Evolutionary conservation across 2,329 filamentous ascomycete genomes (phyloP).

Genomic region (Aspergillus sp.): DNA sequence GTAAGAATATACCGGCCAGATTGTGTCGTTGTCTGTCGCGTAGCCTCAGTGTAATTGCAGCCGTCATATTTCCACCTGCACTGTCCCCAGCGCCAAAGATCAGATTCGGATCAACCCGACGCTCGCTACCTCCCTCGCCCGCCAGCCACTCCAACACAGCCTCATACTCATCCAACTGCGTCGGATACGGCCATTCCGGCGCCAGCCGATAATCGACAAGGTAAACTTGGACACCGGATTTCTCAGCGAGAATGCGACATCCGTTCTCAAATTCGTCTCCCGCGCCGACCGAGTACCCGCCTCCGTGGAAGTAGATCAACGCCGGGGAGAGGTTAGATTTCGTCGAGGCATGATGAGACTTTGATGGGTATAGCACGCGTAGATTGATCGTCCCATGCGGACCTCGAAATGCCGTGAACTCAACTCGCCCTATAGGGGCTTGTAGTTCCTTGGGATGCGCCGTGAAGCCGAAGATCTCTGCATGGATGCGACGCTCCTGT

Average conservation of each 20-base stretch:
- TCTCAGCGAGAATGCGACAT: conserved; percentile 37
- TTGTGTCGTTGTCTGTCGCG: conserved; percentile 31
- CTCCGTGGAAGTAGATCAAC: conserved; percentile 45
- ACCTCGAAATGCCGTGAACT: conserved; percentile 39
- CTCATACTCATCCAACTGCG: conserved; percentile 41
- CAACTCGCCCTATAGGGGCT: conserved; percentile 34
- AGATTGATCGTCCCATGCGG: conserved; percentile 41
- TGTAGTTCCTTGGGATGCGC: not conserved
- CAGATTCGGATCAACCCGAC: conserved; percentile 31
- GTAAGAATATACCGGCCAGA: conserved; percentile 36
- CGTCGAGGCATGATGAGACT: conserved; percentile 20
- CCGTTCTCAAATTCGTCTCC: conserved; percentile 47
- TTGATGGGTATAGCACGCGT: conserved; percentile 38
- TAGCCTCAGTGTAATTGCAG: conserved; percentile 36
- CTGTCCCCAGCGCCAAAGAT: conserved; percentile 41
- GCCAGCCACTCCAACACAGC: conserved; percentile 29
- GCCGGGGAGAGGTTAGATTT: conserved; percentile 20
- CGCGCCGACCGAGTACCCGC: conserved; percentile 44
- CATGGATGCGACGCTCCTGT: conserved; percentile 4
- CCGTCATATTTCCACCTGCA: conserved; percentile 44
- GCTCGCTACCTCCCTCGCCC: conserved; percentile 29
- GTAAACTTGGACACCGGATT: conserved; percentile 32
- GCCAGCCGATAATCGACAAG: conserved; percentile 42
- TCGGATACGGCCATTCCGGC: conserved; percentile 38
- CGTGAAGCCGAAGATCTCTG: not conserved